Conservation (phyloP, 257 asterid species). For the Gentiana macrophylla region DNA sequence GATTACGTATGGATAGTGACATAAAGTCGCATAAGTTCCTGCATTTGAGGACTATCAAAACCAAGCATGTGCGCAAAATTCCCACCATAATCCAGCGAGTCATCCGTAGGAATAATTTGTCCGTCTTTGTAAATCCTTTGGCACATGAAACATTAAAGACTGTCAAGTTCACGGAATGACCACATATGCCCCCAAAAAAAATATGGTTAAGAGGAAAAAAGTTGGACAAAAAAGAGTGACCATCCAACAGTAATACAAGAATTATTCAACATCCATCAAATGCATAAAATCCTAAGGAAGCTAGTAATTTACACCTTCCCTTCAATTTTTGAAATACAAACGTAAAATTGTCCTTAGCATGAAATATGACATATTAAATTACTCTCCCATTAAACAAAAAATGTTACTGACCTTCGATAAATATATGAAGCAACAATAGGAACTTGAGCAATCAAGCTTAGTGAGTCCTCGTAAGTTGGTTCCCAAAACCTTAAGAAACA, state of each 20-base stretch:
- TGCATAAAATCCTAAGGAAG: no score
- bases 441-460: slow-evolving; percentile 92
- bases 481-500: slow-evolving; percentile 73
- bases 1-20: slow-evolving; percentile 81
- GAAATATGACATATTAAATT: no score
- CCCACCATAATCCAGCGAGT: slow-evolving; percentile 88
- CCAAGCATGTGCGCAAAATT: slow-evolving; percentile 98
- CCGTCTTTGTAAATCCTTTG: slow-evolving; percentile 87
- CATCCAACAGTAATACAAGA: no score
- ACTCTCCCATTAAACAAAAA: no score
- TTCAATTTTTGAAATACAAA: no score
- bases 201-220: not conserved
- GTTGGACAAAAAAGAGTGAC: not conserved
- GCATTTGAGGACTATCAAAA: slow-evolving; percentile 75
- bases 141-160: slow-evolving; percentile 15
- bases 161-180: not conserved
- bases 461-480: slow-evolving; percentile 90
- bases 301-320: no score
- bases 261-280: no score
- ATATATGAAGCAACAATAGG: slow-evolving; percentile 84
- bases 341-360: no score
- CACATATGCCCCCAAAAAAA: no score
- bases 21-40: slow-evolving; percentile 95
- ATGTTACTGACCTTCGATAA: slow-evolving; percentile 76
- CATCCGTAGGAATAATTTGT: slow-evolving; percentile 57